Percentiles rank a stretch among this genome's conserved stretches.
Evolutionary conservation across 2,329 filamentous ascomycete species (phyloP).

Genomic region (Phymatotrichopsis omnivora): DNA sequence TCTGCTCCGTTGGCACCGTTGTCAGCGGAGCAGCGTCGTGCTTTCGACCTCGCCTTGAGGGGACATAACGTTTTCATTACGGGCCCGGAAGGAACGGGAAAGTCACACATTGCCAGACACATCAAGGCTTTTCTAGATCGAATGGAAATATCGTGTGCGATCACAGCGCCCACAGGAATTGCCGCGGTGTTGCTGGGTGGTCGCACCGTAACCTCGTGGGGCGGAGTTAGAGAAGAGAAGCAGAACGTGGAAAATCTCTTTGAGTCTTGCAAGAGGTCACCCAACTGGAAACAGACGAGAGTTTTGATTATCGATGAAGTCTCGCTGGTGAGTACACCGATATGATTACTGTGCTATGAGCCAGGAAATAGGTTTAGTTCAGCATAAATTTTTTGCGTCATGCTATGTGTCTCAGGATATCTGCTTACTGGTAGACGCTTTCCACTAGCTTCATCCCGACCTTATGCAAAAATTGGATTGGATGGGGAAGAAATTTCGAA

Average conservation of each 20-base stretch:
- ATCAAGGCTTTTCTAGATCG: not conserved
- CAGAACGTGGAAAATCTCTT: no score
- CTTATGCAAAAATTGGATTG: no score
- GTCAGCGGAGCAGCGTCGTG: no score
- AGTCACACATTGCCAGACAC: not conserved
- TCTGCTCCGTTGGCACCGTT: no score
- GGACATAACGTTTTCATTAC: conserved; percentile 3
- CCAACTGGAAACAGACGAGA: conserved; percentile 37
- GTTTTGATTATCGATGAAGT: conserved; percentile 57
- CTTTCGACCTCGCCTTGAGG: no score
- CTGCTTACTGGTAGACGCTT: no score
- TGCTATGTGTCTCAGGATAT: no score
- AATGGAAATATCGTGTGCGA: not conserved
- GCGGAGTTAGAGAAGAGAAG: not conserved
- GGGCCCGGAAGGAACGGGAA: conserved; percentile 1
- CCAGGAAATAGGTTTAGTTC: no score
- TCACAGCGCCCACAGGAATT: conserved; percentile 7
- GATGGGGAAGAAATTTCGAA: no score
- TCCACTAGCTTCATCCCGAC: no score
- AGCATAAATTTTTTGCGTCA: no score
- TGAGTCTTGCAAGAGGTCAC: not conserved
- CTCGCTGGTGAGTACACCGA: conserved; percentile 45
- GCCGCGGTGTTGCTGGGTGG: not conserved
- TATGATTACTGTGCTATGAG: no score
- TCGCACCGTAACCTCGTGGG: not conserved